phyloP scores from a whole-genome alignment of 345 rosid genomes.

The Gynandropsis gynandra region DNA sequence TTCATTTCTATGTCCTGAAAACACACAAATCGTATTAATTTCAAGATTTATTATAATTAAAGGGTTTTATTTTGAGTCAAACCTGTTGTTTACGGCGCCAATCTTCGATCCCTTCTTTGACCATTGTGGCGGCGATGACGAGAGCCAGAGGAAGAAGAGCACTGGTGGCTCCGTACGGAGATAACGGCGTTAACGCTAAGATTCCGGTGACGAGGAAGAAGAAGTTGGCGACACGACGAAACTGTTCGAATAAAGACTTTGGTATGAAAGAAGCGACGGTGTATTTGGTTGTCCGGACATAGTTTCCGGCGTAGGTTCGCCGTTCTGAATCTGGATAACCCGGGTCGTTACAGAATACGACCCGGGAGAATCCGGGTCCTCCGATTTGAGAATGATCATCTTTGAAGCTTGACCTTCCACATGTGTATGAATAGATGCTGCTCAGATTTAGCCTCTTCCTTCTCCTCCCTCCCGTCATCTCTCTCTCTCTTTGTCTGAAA shows the following conservation, averaged over 20 bases:
- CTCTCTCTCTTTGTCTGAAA: constrained; percentile 19
- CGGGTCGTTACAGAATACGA: constrained; percentile 77
- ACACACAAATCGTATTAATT: neutral
- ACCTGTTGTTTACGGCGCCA: constrained; percentile 88
- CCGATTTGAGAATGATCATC: constrained; percentile 80
- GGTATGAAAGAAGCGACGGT: constrained; percentile 71
- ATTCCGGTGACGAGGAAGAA: constrained; percentile 68
- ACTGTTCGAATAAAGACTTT: constrained; percentile 91
- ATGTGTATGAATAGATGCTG: constrained; percentile 66
- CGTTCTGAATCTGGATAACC: constrained; percentile 51
- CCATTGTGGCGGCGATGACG: constrained; percentile 72
- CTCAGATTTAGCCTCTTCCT: constrained; percentile 52
- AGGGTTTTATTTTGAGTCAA: neutral
- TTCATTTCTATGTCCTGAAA: constrained; percentile 77
- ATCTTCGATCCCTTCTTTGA: constrained; percentile 87
- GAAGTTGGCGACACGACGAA: constrained; percentile 92
- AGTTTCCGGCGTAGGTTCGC: constrained; percentile 47
- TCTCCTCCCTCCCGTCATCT: constrained; percentile 53
- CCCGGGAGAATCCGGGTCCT: constrained; percentile 79
- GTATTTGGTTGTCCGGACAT: constrained; percentile 72
- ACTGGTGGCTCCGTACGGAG: constrained; percentile 65
- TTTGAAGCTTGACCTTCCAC: constrained; percentile 55
- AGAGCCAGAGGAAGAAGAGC: constrained; percentile 65
- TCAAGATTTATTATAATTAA: neutral
- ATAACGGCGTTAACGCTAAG: constrained; percentile 58